Base-by-base conservation (phyloP, 2,329 filamentous ascomycete species). In the Metarhizium sp. region DNA sequence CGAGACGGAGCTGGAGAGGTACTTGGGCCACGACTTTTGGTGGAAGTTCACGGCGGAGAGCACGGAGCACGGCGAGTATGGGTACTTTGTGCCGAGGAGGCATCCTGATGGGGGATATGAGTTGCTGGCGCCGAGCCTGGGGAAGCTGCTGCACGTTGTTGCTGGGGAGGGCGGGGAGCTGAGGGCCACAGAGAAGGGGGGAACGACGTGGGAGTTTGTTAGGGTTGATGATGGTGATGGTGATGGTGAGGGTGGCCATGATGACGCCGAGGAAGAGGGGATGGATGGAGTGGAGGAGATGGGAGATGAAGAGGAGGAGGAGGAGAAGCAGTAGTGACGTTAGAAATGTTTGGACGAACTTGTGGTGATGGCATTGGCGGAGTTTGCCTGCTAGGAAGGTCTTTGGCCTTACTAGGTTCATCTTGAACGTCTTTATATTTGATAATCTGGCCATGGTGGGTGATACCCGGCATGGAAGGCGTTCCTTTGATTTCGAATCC, bases 161-260 rank as follows among this genome's bases (percentile, higher is more conserved):
- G 54, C 51, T 20, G 55, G 54, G 2, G n/a, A 34, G n/a, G 4
- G 34, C 20, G 29, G 50, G 25, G 48, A 54, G 6, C 45, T 55
- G 54, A 50, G 13, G 45, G 45, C 20, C 14, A 20, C 25, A 13
- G 18, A 57, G 38, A 49, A 58, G 32, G 52, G 52, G 16, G 47
- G 46, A 1, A 59, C 58, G 34, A 5, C n/a, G 18, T 59, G 56
- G 56, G 54, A 56, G 18, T 59, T 59, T 55, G 36, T 56, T 7
- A 54, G 56, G 43, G 42, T 50, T 30, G 45, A 48, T 48, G 20
- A 25, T 25, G 20, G 20, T 25, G 2, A 3, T 25, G 13, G 6
- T 6, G 45, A 48, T 2, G 20, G 30, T 4, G 45, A 48, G n/a
- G 45, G 30, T 2, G 45, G 30, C 5, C 25, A 48, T 5, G 45